Evolutionary conservation across 2,329 filamentous ascomycete genomes (phyloP).

Genomic region (Teratosphaeria pseudoeucalypti): DNA sequence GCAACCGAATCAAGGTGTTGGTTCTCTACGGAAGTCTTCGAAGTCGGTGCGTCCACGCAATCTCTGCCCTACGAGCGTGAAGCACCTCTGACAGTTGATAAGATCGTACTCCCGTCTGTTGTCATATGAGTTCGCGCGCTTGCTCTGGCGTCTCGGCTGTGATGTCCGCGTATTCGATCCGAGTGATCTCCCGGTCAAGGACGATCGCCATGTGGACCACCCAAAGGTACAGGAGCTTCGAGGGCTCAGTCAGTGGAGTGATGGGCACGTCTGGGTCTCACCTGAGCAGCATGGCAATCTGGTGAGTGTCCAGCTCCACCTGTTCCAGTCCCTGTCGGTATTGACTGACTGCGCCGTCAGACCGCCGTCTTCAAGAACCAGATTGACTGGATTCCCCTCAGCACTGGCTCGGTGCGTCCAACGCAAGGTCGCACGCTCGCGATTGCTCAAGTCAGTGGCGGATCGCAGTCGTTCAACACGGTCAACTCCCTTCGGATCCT

Average conservation of each 20-base stretch:
- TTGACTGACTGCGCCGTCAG: constrained; percentile 19
- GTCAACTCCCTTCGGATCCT: constrained; percentile 56
- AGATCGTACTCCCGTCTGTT: constrained; percentile 53
- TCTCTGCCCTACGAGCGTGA: background rate
- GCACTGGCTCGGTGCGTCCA: constrained; percentile 50
- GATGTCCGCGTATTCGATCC: constrained; percentile 56
- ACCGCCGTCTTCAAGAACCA: constrained; percentile 60
- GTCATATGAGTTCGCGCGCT: constrained; percentile 49
- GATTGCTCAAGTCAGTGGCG: constrained; percentile 53
- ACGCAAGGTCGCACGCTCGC: constrained; percentile 56
- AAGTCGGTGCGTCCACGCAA: constrained; percentile 9
- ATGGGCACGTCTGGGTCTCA: constrained; percentile 56
- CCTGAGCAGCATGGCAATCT: constrained; percentile 59
- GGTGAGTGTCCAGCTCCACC: constrained; percentile 25
- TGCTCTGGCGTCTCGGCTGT: constrained; percentile 54
- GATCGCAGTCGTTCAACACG: constrained; percentile 57
- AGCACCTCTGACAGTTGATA: background rate
- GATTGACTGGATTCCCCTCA: constrained; percentile 60
- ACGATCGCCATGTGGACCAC: constrained; percentile 48
- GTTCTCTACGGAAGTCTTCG: constrained; percentile 53
- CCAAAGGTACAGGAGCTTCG: constrained; percentile 54
- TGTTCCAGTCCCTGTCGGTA: background rate
- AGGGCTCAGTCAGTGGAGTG: constrained; percentile 51
- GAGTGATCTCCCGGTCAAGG: constrained; percentile 49
- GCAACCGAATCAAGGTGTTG: constrained; percentile 43